phyloP scores from a whole-genome alignment of 352 stramenopile species.

The Pythium aristosporum region DNA sequence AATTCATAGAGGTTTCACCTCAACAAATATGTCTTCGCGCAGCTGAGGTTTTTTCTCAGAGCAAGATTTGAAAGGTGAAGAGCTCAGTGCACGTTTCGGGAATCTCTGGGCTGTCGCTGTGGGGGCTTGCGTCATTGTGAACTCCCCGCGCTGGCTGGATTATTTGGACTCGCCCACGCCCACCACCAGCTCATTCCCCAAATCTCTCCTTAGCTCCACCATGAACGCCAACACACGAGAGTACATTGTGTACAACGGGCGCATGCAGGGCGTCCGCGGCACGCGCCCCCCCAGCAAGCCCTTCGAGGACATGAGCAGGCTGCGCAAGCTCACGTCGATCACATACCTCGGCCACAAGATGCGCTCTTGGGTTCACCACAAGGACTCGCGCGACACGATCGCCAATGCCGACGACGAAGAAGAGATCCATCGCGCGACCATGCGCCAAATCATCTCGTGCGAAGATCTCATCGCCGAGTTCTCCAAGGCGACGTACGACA shows the following conservation, averaged over 20 bases:
- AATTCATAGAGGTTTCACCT: constrained; percentile 13
- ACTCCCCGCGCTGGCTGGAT: constrained; percentile 7
- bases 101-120: constrained; percentile 9
- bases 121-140: constrained; percentile 10
- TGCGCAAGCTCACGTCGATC: constrained; percentile 64
- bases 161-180: constrained; percentile 8
- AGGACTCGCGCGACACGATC: constrained; percentile 56
- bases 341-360: constrained; percentile 57
- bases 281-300: constrained; percentile 13
- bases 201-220: background rate
- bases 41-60: constrained; percentile 17
- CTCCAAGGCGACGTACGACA: constrained; percentile 7
- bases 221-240: constrained; percentile 21
- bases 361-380: constrained; percentile 50
- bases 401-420: constrained; percentile 61
- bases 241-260: constrained; percentile 33
- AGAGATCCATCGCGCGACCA: constrained; percentile 30
- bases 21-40: constrained; percentile 1
- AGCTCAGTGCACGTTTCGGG: constrained; percentile 21
- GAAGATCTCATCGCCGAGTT: constrained; percentile 31
- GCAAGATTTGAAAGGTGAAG: constrained; percentile 6
- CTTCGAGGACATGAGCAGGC: constrained; percentile 36
- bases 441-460: constrained; percentile 51
- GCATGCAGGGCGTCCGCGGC: constrained; percentile 25
- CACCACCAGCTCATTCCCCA: constrained; percentile 2